Base-by-base conservation (phyloP, 768 basidiomycete species). In the Lactarius hengduanensis region DNA sequence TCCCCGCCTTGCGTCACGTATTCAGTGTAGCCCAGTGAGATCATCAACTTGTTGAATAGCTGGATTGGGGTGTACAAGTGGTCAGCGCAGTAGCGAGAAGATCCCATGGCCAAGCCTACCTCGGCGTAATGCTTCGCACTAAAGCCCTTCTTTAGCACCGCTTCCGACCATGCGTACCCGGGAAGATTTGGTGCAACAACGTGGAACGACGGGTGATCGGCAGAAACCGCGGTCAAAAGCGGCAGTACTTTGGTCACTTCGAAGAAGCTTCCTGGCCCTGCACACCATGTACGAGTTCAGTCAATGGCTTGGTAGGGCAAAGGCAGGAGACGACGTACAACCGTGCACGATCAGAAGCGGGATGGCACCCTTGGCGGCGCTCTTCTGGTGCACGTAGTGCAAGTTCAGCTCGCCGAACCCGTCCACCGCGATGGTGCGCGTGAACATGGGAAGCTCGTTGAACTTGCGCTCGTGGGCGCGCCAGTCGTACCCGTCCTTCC, bases 271-370 rank as follows among this genome's bases (percentile, higher is more conserved):
- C 36, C 36, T 13, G 84, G 83, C 85, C 85, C 84, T 84, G 64
- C 43, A n/a, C 20, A 50, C 7, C 18, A 38, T 36, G 36, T 50
- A 22, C 20, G 20, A 20, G 20, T 40, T 40, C 3, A 54, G 13
- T 15, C 34, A 1, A 20, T 10, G 18, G 6, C 15, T 20, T 13
- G 18, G 50, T 11, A 56, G n/a, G 18, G 22, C 26, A 43, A 16
- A 15, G 22, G 28, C 45, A 36, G 5, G 38, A 36, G 30, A 18
- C 26, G 20, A 75, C 77, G 28, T 62, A 77, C 85, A 86, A 57
- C 86, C 86, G 63, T 86, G 85, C 34, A 85, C 80, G 59, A 82
- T 86, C 38, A 86, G 72, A 34, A 87, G 69, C 2, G 86, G 84
- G 38, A 86, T 82, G 13, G 36, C 36, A 20, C 73, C 43, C 32